Conservation (phyloP, 2,329 filamentous ascomycete species). For the Stachybotrys chlorohalonatus region DNA sequence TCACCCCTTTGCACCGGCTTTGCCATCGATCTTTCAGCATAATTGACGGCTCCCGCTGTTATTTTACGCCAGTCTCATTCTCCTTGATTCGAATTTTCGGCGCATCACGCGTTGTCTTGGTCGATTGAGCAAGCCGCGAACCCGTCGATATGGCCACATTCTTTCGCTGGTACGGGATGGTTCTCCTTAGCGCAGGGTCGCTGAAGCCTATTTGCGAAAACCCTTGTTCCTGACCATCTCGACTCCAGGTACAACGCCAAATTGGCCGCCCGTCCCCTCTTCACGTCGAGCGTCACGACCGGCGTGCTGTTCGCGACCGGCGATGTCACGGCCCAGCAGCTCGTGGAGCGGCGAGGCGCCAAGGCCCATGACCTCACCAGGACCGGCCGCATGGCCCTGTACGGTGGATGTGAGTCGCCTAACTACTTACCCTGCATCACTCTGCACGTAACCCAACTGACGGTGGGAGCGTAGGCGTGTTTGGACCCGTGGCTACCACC, state of each 20-base stretch:
- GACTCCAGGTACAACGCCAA: conserved; percentile 70
- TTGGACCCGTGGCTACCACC: conserved; percentile 77
- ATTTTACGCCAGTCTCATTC: too few relatives aligned
- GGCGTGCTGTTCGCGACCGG: conserved; percentile 88
- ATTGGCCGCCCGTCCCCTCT: conserved; percentile 70
- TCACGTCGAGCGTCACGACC: conserved; percentile 87
- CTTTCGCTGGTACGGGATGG: conserved; percentile 19
- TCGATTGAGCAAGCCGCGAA: neutral
- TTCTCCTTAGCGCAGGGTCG: neutral
- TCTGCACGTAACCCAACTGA: neutral
- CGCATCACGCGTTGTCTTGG: too few relatives aligned
- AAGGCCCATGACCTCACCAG: conserved; percentile 65
- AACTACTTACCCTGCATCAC: too few relatives aligned
- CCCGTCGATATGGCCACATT: conserved; percentile 12
- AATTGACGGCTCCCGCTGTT: too few relatives aligned
- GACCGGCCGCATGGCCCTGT: conserved; percentile 70
- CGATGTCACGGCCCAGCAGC: conserved; percentile 84
- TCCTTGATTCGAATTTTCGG: too few relatives aligned
- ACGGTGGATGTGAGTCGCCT: conserved; percentile 58
- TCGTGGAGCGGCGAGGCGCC: conserved; percentile 71
- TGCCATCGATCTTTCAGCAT: too few relatives aligned
- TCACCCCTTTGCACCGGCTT: too few relatives aligned
- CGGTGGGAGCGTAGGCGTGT: conserved; percentile 48
- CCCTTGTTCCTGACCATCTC: conserved; percentile 6
- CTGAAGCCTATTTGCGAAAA: neutral